These are phyloP conservation scores for Scleroderma citrinum DNA, from an alignment of 768 basidiomycete genomes.

Conservation along the genomic window DNA sequence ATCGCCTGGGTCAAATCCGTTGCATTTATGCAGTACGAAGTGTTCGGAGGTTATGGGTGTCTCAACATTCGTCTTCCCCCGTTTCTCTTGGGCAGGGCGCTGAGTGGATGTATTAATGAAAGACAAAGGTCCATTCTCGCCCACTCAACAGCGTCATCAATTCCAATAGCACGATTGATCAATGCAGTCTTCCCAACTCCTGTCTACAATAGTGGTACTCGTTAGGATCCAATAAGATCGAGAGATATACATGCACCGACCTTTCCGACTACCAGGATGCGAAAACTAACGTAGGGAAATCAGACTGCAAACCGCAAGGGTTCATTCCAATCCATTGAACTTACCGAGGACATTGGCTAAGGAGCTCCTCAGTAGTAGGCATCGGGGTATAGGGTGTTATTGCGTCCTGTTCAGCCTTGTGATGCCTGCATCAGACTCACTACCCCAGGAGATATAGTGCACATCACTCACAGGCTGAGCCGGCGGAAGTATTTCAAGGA, in stretches of 20 bases:
- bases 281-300: background rate
- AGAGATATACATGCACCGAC: background rate
- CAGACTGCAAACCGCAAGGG: background rate
- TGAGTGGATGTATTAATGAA: background rate
- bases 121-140: background rate
- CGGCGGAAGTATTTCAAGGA: no score
- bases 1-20: background rate
- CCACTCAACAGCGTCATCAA: background rate
- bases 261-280: background rate
- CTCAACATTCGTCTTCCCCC: background rate
- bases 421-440: background rate
- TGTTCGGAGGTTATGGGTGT: background rate
- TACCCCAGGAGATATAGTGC: background rate
- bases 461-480: background rate
- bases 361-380: background rate
- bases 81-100: background rate
- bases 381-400: background rate
- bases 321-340: background rate
- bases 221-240: background rate
- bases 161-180: background rate
- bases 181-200: background rate
- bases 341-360: background rate
- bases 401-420: background rate
- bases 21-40: background rate
- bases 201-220: background rate